phyloP scores from a whole-genome alignment of 2,329 filamentous ascomycete species.

The Aspergillus brunneoviolaceus region DNA sequence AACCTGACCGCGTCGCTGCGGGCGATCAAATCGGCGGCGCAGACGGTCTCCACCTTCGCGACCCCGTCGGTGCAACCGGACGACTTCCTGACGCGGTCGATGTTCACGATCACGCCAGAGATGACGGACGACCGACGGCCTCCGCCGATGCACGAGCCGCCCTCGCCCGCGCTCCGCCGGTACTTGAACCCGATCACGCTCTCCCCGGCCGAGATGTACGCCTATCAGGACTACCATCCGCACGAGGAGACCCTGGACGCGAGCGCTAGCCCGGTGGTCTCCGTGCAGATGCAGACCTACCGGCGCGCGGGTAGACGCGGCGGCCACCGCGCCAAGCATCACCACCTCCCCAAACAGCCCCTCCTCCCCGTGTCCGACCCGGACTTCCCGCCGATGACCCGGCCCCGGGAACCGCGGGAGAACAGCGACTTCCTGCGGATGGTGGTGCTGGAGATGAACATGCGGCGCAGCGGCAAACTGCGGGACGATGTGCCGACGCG shows the following conservation, averaged over 20 bases:
- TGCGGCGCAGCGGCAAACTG: constrained; percentile 63
- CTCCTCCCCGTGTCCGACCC: constrained; percentile 37
- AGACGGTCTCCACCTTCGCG: constrained; percentile 60
- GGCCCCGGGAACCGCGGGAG: constrained; percentile 63
- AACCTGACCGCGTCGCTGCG: constrained; percentile 64
- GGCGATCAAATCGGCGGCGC: constrained; percentile 61
- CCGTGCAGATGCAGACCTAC: constrained; percentile 65
- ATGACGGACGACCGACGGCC: constrained; percentile 63
- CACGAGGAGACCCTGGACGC: constrained; percentile 30
- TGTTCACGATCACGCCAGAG: constrained; percentile 56
- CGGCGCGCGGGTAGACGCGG: constrained; percentile 36
- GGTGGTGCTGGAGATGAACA: constrained; percentile 67
- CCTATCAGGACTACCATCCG: constrained; percentile 44
- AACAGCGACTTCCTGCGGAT: constrained; percentile 64
- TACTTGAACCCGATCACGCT: constrained; percentile 59
- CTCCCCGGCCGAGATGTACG: constrained; percentile 47
- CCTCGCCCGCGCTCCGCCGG: constrained; percentile 57
- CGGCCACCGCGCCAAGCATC: constrained; percentile 36
- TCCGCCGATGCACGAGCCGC: constrained; percentile 52
- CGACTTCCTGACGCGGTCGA: constrained; percentile 59
- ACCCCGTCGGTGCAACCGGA: constrained; percentile 54
- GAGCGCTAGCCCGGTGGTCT: constrained; percentile 48
- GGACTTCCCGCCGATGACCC: constrained; percentile 45
- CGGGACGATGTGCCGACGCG: constrained; percentile 55
- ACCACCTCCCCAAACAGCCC: constrained; percentile 42